Evolutionary conservation across 176 grass and related monocot genomes (phyloP), one percentile per base, ranked within the genome.

Genomic region (Typha latifolia): DNA sequence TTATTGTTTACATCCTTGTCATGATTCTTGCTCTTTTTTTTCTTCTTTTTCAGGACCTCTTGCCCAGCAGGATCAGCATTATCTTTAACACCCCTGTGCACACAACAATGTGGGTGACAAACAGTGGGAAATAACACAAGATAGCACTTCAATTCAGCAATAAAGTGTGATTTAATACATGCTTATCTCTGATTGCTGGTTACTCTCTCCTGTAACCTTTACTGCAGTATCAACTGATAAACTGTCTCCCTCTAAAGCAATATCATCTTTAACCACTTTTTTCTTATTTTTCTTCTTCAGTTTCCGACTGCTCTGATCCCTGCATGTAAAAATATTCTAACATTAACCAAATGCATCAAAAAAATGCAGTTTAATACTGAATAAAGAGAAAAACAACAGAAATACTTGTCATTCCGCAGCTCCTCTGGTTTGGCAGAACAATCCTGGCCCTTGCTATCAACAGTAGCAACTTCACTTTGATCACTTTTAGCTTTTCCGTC

Each of bases 11-110:
- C 20, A 37, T 66, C 77, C 64, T 20, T 72, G 12, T 43, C 71
- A 66, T 80, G 77, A 70, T 82, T 92, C 72, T 84, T 92, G 11
- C 34, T 86, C 74, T 92, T 97, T 71, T 82, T 89, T 69, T 84
- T 82, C 48, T 62, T 82, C 15, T 74, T 78, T 67, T 86, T 83
- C 53, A 61, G 75, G 65, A 57, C 15, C 51, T 72, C 73, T 66
- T 83, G 62, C 5, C 50, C n/a, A 55, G 57, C 24, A 72, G 23
- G 48, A 52, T 64, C 32, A 16, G 49, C 24, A 34, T 29, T 12
- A 74, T 24, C 9, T 10, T 65, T 29, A 21, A 24, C 48, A 65
- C 22, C 31, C 31, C 73, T 76, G 49, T 5, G 14, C 19, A 59
- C 5, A 61, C 23, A 12, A 16, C 3, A 23, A 5, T 15, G 14